Evolutionary conservation across 208 protist species (phyloP).

Genomic region (Crithidia brevicula): DNA sequence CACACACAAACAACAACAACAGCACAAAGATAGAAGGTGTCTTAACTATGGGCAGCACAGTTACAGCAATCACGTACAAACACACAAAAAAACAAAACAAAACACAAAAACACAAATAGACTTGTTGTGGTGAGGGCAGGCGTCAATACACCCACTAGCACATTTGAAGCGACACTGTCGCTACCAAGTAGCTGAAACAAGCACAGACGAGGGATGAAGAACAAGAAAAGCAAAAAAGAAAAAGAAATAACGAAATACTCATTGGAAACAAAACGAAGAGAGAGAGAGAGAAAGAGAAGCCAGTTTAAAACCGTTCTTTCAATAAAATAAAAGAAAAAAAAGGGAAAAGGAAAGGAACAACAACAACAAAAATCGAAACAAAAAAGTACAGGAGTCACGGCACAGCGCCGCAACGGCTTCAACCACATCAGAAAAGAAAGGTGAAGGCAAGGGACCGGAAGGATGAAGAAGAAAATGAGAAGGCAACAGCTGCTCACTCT

Average conservation of each 20-base stretch:
- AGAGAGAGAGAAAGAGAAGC: neutral
- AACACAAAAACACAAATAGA: neutral
- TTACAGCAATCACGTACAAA: neutral
- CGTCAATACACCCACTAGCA: too few species aligned
- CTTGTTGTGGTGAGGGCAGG: too few species aligned
- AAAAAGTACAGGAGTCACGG: too few species aligned
- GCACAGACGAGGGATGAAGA: neutral
- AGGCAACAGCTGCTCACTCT: too few species aligned
- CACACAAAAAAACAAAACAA: neutral
- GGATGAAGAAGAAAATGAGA: slow-evolving; percentile 2
- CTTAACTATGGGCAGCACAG: too few species aligned
- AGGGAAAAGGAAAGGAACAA: neutral
- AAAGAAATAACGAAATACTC: neutral
- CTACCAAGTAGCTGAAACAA: neutral
- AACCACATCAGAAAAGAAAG: too few species aligned
- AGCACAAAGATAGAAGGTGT: neutral
- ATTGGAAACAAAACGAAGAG: neutral
- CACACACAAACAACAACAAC: slow-evolving; percentile 1
- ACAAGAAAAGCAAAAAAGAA: neutral
- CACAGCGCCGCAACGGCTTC: too few species aligned
- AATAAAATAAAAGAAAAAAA: neutral
- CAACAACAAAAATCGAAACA: too few species aligned
- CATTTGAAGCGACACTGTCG: too few species aligned
- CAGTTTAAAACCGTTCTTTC: too few species aligned
- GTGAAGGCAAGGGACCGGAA: neutral